Percentiles rank a stretch among this genome's conserved stretches.
phyloP scores from a whole-genome alignment of 1,284 basidiomycete species.

The Schizophyllum commune region DNA sequence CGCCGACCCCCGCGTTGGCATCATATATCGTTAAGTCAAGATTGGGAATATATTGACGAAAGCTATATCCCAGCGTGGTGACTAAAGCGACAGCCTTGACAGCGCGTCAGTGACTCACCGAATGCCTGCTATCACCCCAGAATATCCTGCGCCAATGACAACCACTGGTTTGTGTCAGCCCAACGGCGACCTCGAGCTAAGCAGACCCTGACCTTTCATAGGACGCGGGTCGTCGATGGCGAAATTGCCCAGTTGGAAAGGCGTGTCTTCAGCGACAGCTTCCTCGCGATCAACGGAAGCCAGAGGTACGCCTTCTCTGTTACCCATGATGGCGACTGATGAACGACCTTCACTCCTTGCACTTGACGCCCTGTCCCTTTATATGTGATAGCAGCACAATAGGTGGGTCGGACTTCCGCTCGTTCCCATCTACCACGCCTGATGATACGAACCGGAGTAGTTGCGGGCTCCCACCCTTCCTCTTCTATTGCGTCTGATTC shows the following conservation, averaged over 20 bases:
- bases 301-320: too few species aligned
- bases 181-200: neutral
- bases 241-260: conserved; percentile 22
- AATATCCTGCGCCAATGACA: conserved; percentile 47
- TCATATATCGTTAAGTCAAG: conserved; percentile 54
- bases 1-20: conserved; percentile 48
- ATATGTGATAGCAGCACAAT: too few species aligned
- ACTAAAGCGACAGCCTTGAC: neutral
- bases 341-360: too few species aligned
- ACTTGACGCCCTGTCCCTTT: too few species aligned
- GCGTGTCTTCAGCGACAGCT: too few species aligned
- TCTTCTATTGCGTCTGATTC: too few species aligned
- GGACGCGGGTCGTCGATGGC: conserved; percentile 41
- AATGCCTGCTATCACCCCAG: conserved; percentile 48
- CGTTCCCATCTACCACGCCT: too few species aligned
- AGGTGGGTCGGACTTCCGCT: too few species aligned
- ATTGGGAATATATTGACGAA: conserved; percentile 47
- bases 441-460: too few species aligned
- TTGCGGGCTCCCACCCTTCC: too few species aligned
- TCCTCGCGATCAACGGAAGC: too few species aligned
- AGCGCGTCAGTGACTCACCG: conserved; percentile 23
- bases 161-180: conserved; percentile 22
- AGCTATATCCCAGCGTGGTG: conserved; percentile 22
- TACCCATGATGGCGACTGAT: too few species aligned
- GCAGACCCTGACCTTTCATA: conserved; percentile 21